phyloP scores from a whole-genome alignment of 1,139 yeast genomes.

The Yamadazyma triangularis region DNA sequence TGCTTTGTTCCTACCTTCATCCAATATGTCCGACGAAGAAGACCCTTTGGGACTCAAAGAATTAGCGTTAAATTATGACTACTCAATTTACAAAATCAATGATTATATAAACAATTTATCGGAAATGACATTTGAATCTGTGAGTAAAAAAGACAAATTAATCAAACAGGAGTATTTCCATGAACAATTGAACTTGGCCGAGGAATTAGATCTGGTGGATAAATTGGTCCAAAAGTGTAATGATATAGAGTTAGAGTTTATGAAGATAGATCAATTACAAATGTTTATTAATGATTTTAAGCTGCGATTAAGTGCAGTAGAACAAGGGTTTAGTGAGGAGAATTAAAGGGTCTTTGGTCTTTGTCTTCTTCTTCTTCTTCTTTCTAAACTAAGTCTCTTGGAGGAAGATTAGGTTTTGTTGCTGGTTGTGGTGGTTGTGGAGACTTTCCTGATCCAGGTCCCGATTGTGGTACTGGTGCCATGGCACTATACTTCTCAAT shows the following conservation, averaged over 20 bases:
- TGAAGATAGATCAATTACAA: constrained; percentile 63
- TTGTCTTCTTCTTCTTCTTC: no score
- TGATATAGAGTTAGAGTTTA: constrained; percentile 56
- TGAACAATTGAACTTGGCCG: constrained; percentile 33
- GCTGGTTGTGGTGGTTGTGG: no score
- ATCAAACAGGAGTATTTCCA: constrained; percentile 31
- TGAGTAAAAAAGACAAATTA: constrained; percentile 22
- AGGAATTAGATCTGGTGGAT: constrained; percentile 41
- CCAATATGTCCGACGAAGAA: no score
- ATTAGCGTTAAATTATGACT: constrained; percentile 59
- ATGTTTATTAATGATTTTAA: constrained; percentile 42
- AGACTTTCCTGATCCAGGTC: no score
- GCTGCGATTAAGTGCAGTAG: no score
- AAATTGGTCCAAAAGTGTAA: constrained; percentile 46
- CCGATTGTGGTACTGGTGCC: no score
- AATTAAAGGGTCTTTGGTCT: no score
- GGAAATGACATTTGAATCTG: constrained; percentile 30
- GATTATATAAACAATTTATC: constrained; percentile 44
- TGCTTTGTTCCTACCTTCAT: no score
- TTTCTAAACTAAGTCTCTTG: no score
- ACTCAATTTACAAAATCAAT: constrained; percentile 54
- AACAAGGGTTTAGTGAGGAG: no score
- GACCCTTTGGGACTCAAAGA: constrained; percentile 64
- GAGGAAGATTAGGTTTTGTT: no score
- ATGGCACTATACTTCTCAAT: constrained; percentile 39